Conservation (phyloP, 164 flowering plant genomes). For the Aristolochia californica region DNA sequence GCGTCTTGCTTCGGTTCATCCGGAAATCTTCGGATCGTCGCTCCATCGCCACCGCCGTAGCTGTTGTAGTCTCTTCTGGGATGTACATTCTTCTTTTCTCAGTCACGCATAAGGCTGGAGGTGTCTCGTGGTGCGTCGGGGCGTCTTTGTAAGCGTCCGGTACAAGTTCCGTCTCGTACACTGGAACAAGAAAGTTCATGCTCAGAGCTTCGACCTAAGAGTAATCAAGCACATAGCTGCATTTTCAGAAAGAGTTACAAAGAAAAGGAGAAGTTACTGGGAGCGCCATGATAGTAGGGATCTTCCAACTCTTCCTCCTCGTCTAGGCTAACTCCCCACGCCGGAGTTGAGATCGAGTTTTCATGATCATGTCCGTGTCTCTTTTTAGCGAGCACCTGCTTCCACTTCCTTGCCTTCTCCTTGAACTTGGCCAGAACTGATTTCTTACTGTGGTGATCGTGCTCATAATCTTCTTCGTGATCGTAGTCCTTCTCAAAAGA, state of each 20-base stretch:
- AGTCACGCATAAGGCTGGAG: too few species aligned
- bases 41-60: too few species aligned
- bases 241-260: too few species aligned
- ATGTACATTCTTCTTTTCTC: too few species aligned
- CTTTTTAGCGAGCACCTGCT: constrained; percentile 32
- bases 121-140: constrained; percentile 24
- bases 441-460: constrained; percentile 31
- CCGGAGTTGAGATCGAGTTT: constrained; percentile 21
- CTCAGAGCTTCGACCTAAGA: too few species aligned
- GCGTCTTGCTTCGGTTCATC: constrained; percentile 1
- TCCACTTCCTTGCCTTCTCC: constrained; percentile 59
- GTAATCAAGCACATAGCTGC: too few species aligned
- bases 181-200: too few species aligned
- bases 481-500: constrained; percentile 20
- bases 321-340: constrained; percentile 46
- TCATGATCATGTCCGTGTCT: constrained; percentile 32
- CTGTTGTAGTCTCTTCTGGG: too few species aligned
- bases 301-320: constrained; percentile 33
- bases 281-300: constrained; percentile 62
- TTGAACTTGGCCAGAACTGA: constrained; percentile 62
- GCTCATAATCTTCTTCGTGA: constrained; percentile 31
- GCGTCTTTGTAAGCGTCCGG: constrained; percentile 33
- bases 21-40: neutral
- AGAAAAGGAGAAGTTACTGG: too few species aligned
- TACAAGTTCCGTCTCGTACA: constrained; percentile 71